A percentile compares a stretch with the other conserved stretches of the same genome.
Evolutionary conservation across 345 rosid genomes (phyloP).

Genomic region (Brassica cretica): DNA sequence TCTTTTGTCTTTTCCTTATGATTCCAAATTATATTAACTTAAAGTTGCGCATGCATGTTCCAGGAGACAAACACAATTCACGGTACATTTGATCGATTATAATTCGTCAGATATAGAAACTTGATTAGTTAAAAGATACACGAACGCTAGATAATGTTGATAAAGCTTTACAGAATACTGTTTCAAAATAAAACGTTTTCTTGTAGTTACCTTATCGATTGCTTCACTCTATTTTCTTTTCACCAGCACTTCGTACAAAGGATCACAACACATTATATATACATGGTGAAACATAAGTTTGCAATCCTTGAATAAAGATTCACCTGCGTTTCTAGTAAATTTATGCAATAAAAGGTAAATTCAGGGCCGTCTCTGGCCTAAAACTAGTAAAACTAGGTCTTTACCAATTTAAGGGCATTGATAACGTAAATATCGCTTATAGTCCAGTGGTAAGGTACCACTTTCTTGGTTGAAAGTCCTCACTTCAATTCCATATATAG

Average conservation of each 20-base stretch:
- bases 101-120: not conserved
- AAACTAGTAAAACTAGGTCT: too few relatives aligned
- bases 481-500: too few relatives aligned
- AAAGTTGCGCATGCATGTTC: constrained; percentile 28
- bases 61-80: constrained; percentile 16
- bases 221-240: not conserved
- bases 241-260: not conserved
- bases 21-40: constrained; percentile 29
- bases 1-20: constrained; percentile 39
- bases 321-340: not conserved
- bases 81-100: constrained; percentile 8
- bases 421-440: too few relatives aligned
- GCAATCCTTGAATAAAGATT: not conserved
- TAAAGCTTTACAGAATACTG: not conserved
- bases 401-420: too few relatives aligned
- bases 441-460: too few relatives aligned
- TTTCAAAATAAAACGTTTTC: not conserved
- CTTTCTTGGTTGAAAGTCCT: too few relatives aligned
- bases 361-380: too few relatives aligned
- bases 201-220: not conserved
- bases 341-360: not conserved
- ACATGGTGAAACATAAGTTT: not conserved
- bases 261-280: not conserved
- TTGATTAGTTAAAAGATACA: constrained; percentile 3
- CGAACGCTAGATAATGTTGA: constrained; percentile 5